Percentiles rank a stretch among this genome's conserved stretches.
Conservation (phyloP, 306 rosid species). For the Quercus mongolica region DNA sequence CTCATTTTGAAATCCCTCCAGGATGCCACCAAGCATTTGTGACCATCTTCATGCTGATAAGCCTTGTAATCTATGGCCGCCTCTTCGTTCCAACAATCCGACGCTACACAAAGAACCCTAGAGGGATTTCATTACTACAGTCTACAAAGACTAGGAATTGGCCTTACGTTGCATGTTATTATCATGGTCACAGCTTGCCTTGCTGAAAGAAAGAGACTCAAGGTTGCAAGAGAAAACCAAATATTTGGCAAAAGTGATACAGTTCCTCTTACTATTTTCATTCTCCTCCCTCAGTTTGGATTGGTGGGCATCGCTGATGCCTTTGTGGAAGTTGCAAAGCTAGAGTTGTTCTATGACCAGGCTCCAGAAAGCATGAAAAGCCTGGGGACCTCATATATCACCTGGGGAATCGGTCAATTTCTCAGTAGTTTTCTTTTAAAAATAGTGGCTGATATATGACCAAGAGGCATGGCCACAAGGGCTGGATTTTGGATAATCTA, state of each 20-base stretch:
- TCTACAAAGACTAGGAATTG: conserved; percentile 61
- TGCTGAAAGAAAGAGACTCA: conserved; percentile 53
- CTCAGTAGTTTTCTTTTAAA: conserved; percentile 56
- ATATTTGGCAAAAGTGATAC: conserved; percentile 22
- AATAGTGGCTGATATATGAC: conserved; percentile 52
- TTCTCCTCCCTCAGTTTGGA: conserved; percentile 77
- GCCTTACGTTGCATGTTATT: conserved; percentile 48
- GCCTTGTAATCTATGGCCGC: conserved; percentile 57
- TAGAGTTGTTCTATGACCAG: conserved; percentile 85
- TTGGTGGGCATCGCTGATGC: conserved; percentile 64
- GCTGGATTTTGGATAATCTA: conserved; percentile 76
- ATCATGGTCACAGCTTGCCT: conserved; percentile 50
- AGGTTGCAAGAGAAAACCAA: conserved; percentile 37
- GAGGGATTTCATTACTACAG: conserved; percentile 72
- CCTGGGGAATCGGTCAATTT: conserved; percentile 61
- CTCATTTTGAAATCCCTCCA: conserved; percentile 57
- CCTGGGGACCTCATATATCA: conserved; percentile 65
- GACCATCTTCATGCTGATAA: conserved; percentile 59
- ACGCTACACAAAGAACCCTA: conserved; percentile 62
- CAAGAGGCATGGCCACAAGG: conserved; percentile 37
- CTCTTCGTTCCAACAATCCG: conserved; percentile 43
- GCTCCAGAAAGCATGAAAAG: conserved; percentile 84
- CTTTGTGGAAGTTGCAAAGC: conserved; percentile 64
- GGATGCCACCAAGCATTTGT: conserved; percentile 50
- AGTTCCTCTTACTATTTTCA: conserved; percentile 66